phyloP scores from a whole-genome alignment of 352 stramenopile species.

The Phytophthora rubi region DNA sequence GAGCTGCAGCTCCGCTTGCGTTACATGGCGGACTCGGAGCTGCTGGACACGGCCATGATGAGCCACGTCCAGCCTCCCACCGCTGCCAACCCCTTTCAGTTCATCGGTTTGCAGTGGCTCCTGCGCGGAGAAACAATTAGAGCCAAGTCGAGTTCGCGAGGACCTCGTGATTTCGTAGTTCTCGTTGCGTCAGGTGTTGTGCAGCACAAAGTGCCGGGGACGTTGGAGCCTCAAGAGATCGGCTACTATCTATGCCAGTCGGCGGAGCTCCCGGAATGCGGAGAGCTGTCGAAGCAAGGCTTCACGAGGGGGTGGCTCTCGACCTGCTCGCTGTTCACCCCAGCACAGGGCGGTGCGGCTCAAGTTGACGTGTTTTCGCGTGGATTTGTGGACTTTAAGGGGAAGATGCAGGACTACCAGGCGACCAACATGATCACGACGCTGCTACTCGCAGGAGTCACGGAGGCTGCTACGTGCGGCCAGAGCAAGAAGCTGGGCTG shows the following conservation, averaged over 20 bases:
- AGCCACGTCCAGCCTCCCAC: slow-evolving; percentile 28
- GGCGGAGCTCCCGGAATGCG: slow-evolving; percentile 21
- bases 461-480: slow-evolving; percentile 51
- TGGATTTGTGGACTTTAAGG: slow-evolving; percentile 32
- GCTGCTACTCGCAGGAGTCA: slow-evolving; percentile 25
- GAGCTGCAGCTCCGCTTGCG: slow-evolving; percentile 38
- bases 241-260: slow-evolving; percentile 37
- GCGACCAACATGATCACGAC: slow-evolving; percentile 28
- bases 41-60: slow-evolving; percentile 38
- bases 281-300: slow-evolving; percentile 11
- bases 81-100: slow-evolving; percentile 34
- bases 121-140: slow-evolving; percentile 29
- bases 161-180: slow-evolving; percentile 43
- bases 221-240: slow-evolving; percentile 17
- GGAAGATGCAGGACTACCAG: slow-evolving; percentile 40
- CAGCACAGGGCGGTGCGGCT: not conserved
- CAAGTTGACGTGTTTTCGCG: slow-evolving; percentile 35
- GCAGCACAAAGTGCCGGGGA: slow-evolving; percentile 11
- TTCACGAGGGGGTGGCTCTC: slow-evolving; percentile 34
- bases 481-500: slow-evolving; percentile 69
- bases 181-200: slow-evolving; percentile 39
- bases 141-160: slow-evolving; percentile 21
- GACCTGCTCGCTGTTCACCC: slow-evolving; percentile 37
- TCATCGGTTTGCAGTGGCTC: slow-evolving; percentile 42
- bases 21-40: slow-evolving; percentile 39